phyloP scores from a whole-genome alignment of 768 basidiomycete species.

The Phallus indusiatus region DNA sequence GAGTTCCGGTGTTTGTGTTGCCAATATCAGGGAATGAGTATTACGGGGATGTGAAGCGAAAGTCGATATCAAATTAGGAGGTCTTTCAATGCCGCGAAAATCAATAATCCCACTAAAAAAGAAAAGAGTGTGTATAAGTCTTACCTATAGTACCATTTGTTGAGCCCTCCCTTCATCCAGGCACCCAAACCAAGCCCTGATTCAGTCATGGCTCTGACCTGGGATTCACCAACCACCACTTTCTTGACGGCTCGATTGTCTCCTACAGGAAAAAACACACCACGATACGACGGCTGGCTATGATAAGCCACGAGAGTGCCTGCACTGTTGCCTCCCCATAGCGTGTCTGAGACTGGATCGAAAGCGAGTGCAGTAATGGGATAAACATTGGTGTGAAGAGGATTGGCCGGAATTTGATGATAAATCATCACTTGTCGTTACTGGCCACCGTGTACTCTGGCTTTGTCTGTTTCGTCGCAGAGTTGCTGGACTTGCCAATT shows the following conservation, averaged over 20 bases:
- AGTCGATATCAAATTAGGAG: conserved; percentile 20
- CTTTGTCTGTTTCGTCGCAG: too few species aligned
- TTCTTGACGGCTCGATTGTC: conserved; percentile 62
- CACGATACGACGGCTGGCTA: conserved; percentile 50
- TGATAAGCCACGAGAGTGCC: conserved; percentile 67
- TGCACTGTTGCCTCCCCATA: conserved; percentile 75
- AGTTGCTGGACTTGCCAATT: neutral
- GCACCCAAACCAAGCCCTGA: conserved; percentile 62
- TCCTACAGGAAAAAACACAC: conserved; percentile 68
- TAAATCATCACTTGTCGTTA: conserved; percentile 6
- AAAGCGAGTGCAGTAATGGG: conserved; percentile 68
- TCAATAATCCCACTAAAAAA: neutral
- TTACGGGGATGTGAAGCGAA: conserved; percentile 24
- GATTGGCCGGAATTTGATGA: conserved; percentile 2
- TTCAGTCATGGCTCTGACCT: conserved; percentile 55
- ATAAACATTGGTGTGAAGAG: conserved; percentile 12
- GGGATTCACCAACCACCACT: conserved; percentile 67
- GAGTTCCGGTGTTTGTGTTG: conserved; percentile 52
- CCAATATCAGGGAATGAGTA: conserved; percentile 49
- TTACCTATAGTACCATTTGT: conserved; percentile 73
- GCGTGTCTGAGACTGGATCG: conserved; percentile 81
- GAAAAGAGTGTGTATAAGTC: conserved; percentile 17
- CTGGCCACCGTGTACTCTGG: neutral
- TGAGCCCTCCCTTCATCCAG: conserved; percentile 78
- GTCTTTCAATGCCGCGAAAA: conserved; percentile 26